Evolutionary conservation across 1,284 basidiomycete species (phyloP), one percentile per base, ranked within the genome.

Genomic region (Porogramme epimiltina): DNA sequence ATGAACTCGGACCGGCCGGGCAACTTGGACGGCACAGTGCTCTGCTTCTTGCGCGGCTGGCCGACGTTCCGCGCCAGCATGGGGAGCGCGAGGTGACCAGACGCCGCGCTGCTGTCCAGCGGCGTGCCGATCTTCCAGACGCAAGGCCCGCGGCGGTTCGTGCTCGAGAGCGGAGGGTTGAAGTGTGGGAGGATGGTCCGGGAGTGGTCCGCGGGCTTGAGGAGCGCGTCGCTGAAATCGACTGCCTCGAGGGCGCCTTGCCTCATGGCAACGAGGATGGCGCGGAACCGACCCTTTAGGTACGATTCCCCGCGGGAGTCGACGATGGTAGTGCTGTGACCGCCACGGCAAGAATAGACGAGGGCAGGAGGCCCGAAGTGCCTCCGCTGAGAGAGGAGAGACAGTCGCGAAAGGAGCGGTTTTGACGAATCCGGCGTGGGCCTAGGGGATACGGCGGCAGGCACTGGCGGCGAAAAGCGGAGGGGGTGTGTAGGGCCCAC

Each of bases 311-410:
- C 91, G 20, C 90, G 81, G 22, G 86, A 81, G 62, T 93, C 91
- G 19, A 93, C 91, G 45, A 93, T 91, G 3, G 87, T 79, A 0
- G 90, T 93, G 58, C 89, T 89, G 61, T 91, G 87, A 2, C 88
- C 87, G 19, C 92, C 91, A 24, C 90, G 84, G 18, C 89, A 89
- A 19, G 91, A 92, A 66, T 84, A 93, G 72, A 94, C 94, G 18
- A 94, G 69, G 0, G 91, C 89, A 1, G 91, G 91, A 19, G 91
- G 91, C 0, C 91, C 91, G 59, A 89, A 92, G 63, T 91, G 88
- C 26, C 78, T 79, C 2, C 91, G 86, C 61, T 93, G 91, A 15
- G 85, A 69, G n/a, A 94, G 75, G 3, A 94, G 75, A 18, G 91
- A 93, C 51, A 91, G 84, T 0, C 91, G 91, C 16, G 76, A 71